A percentile compares a stretch with the other conserved stretches of the same genome.
These are phyloP conservation scores for Eutrema heterophyllum DNA, from an alignment of 345 rosid species.

Conservation along the genomic window DNA sequence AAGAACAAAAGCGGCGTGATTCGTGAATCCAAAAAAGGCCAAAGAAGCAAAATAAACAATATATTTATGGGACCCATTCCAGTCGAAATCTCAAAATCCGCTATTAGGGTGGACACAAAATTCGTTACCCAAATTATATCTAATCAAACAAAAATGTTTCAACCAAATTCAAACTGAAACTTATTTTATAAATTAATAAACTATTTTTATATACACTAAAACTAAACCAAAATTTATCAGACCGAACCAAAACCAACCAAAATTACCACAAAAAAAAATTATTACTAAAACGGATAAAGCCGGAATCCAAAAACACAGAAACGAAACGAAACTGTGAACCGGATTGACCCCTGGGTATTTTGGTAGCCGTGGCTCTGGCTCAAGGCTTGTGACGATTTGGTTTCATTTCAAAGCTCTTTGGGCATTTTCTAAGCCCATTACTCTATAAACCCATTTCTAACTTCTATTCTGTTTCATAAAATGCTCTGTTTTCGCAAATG, in stretches of 20 bases:
- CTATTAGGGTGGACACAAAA: background rate
- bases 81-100: constrained; percentile 19
- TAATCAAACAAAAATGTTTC: background rate
- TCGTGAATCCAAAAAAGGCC: constrained; percentile 20
- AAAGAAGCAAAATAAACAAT: background rate
- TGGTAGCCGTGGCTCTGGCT: background rate
- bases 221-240: no score
- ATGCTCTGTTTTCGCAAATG: constrained; percentile 7
- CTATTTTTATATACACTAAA: no score
- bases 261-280: no score
- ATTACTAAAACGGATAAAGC: no score
- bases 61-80: background rate
- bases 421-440: background rate
- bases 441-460: background rate
- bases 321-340: no score
- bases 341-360: no score
- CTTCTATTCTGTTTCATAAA: background rate
- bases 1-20: constrained; percentile 18
- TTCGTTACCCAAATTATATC: background rate
- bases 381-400: background rate
- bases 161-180: background rate
- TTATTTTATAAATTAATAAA: background rate
- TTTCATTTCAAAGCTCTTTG: background rate
- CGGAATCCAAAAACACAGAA: no score
- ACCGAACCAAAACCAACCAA: no score